Percentiles rank a stretch among this genome's conserved stretches.
Conservation (phyloP, 208 protist genomes). For the Leishmania arabica region DNA sequence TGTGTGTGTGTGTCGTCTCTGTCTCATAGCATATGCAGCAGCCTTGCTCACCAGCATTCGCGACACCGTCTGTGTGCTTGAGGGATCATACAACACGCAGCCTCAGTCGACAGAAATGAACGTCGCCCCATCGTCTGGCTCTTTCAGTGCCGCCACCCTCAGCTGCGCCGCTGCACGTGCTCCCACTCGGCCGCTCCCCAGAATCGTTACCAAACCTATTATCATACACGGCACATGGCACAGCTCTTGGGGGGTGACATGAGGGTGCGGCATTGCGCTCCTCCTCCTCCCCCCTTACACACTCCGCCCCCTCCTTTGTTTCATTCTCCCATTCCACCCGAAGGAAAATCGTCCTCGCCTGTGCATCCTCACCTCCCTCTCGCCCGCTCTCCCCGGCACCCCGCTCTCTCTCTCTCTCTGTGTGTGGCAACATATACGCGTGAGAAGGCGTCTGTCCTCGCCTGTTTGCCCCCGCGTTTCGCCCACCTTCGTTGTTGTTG, state of each 20-base stretch:
- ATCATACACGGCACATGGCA: not conserved
- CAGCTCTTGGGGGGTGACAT: not conserved
- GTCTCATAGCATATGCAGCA: not conserved
- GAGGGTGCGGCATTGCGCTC: not conserved
- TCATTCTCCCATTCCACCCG: not conserved
- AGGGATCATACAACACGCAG: not conserved
- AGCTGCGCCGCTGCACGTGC: not conserved
- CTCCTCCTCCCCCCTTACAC: not conserved
- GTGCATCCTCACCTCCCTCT: not conserved
- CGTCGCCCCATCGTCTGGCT: not conserved
- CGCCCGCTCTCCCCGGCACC: too few species aligned
- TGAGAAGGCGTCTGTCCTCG: too few species aligned
- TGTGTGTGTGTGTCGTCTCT: constrained; percentile 24
- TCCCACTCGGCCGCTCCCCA: not conserved
- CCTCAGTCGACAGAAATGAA: not conserved
- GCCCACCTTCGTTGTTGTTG: not conserved
- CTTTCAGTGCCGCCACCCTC: not conserved
- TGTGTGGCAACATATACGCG: too few species aligned
- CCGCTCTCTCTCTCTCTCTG: too few species aligned
- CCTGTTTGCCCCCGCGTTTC: not conserved
- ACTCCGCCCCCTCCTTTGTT: not conserved
- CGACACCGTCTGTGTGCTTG: not conserved
- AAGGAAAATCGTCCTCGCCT: not conserved
- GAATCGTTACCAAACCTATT: too few species aligned
- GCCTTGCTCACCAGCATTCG: not conserved